phyloP scores from a whole-genome alignment of 2,329 filamentous ascomycete genomes.

The Orbilia javanica region DNA sequence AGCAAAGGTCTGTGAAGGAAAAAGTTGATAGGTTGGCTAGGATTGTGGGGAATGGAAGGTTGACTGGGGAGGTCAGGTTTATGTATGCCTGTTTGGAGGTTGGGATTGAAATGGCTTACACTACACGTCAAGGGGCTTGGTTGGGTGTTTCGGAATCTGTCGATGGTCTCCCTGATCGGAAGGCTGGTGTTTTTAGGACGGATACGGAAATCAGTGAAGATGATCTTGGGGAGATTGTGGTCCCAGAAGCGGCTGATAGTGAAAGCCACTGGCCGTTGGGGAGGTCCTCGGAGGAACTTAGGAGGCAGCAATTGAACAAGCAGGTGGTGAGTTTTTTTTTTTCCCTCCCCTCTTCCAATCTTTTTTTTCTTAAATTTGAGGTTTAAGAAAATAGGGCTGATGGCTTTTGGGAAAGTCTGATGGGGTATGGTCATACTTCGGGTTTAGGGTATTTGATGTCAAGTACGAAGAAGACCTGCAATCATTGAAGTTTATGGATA shows the following conservation, averaged over 20 bases:
- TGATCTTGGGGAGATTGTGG: too few species aligned
- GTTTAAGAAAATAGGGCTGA: not conserved
- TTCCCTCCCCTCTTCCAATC: not conserved
- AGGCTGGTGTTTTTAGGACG: too few species aligned
- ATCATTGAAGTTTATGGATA: not conserved
- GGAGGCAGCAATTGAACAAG: not conserved
- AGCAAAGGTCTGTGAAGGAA: not conserved
- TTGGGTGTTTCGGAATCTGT: not conserved
- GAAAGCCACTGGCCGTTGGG: not conserved
- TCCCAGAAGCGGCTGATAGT: too few species aligned
- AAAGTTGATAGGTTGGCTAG: not conserved
- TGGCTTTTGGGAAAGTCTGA: not conserved
- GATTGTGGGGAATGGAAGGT: not conserved
- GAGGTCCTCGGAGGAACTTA: not conserved
- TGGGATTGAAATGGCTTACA: conserved; percentile 10
- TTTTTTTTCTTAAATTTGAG: not conserved
- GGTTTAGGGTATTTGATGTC: not conserved
- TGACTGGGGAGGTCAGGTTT: conserved; percentile 40
- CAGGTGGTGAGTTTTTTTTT: conserved; percentile 2
- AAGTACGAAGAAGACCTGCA: not conserved
- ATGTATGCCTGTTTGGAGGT: conserved; percentile 26
- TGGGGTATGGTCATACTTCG: not conserved
- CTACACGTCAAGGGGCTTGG: not conserved
- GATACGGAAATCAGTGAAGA: too few species aligned
- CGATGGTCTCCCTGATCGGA: not conserved